These are phyloP conservation scores for Coprinopsis strossmayeri DNA, from an alignment of 768 basidiomycete genomes.

Conservation along the genomic window DNA sequence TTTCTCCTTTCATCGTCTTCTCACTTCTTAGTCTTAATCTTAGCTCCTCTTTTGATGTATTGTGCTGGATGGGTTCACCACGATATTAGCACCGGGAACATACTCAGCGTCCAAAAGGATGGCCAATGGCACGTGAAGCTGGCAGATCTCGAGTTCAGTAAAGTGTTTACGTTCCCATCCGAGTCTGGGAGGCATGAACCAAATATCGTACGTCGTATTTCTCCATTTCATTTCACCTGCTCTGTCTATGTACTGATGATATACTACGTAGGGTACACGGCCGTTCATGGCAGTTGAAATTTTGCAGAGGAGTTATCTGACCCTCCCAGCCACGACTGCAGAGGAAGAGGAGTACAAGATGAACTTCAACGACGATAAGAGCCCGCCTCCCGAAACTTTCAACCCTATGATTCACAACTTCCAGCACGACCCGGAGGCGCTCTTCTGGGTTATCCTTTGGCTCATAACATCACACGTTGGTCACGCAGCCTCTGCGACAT, in stretches of 20 bases:
- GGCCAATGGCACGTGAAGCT: background rate
- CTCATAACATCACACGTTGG: no score
- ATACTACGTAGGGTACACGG: slow-evolving; percentile 1
- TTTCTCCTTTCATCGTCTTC: background rate
- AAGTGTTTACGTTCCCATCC: no score
- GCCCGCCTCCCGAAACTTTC: no score
- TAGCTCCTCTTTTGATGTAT: background rate
- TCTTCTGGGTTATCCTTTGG: slow-evolving; percentile 1
- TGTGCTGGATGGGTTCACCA: background rate
- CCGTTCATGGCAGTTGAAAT: slow-evolving; percentile 5
- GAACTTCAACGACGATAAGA: no score
- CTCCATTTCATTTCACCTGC: background rate
- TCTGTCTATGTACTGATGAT: background rate
- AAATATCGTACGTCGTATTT: background rate
- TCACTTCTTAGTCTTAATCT: background rate
- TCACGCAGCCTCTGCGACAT: no score
- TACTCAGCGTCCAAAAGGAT: background rate
- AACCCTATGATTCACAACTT: background rate
- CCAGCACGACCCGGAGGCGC: background rate
- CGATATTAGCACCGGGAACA: slow-evolving; percentile 1
- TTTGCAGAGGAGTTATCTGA: no score
- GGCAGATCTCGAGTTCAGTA: background rate
- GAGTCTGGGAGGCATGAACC: no score
- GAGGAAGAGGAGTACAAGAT: no score
- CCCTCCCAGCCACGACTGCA: no score